Conservation (phyloP, 192 early-diverging fungal genomes). For the Umbelopsis sp. region DNA sequence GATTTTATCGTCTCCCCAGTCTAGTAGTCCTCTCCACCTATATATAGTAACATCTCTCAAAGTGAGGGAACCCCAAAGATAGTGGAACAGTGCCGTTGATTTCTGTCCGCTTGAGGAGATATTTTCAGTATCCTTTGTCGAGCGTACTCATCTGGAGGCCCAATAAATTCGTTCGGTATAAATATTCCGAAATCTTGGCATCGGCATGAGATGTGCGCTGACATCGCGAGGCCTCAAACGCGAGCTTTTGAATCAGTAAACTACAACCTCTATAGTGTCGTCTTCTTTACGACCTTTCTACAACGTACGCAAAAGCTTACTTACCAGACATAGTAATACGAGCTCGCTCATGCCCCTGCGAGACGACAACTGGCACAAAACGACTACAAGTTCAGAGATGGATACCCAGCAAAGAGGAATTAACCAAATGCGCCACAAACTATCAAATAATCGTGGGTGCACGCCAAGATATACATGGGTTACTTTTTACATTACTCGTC, state of each 20-base stretch:
- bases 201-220: slow-evolving; percentile 12
- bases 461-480: neutral
- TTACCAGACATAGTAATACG: slow-evolving; percentile 7
- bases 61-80: too few species aligned
- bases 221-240: slow-evolving; percentile 7
- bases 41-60: too few species aligned
- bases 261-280: slow-evolving; percentile 9
- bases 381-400: slow-evolving; percentile 5
- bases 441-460: slow-evolving; percentile 4
- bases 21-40: too few species aligned
- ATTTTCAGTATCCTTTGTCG: slow-evolving; percentile 6
- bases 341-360: slow-evolving; percentile 16
- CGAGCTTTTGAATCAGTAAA: slow-evolving; percentile 11
- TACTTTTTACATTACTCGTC: neutral
- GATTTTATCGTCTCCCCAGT: too few species aligned
- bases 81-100: neutral
- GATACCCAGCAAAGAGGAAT: neutral
- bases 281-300: slow-evolving; percentile 14
- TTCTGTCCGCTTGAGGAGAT: slow-evolving; percentile 11
- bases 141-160: neutral
- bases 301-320: slow-evolving; percentile 8
- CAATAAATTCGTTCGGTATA: slow-evolving; percentile 2
- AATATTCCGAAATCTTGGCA: neutral
- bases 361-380: slow-evolving; percentile 17
- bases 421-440: slow-evolving; percentile 4